Base-by-base conservation (phyloP, 108 stramenopile genomes). In the Epithemia pelagica region DNA sequence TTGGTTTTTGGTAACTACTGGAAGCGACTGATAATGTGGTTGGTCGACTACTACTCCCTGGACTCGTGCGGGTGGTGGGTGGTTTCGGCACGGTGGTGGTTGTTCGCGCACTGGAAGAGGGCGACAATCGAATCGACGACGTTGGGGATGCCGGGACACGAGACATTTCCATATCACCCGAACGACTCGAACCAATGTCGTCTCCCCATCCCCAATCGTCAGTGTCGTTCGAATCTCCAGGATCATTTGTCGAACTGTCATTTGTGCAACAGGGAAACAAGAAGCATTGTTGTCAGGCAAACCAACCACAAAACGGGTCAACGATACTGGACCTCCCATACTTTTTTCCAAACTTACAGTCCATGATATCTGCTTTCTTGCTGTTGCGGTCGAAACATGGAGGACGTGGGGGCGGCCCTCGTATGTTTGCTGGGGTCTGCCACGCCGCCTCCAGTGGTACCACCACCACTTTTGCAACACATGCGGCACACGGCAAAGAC, bases 171-270 rank as follows among this genome's bases (percentile, higher is more conserved):
- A 32, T 61, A 31, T 61, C 37, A 15, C 37, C 37, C 5, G 37
- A 5, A 5, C 10, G 10, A 46, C 37, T 46, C 5, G 3, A 27
- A 61, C 66, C 52, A 30, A 61, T 30, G 0, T 67, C 61, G 56
- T 66, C 74, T 54, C 64, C 67, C 74, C 74, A 75, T 20, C 64
- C 74, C 74, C 74, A 75, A 22, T 75, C 74, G 57, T 75, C 68
- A 23, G 62, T 62, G 20, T 63, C 57, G 51, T 51, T 31, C 10
- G 37, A 10, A 10, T 46, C 37, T 21, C 67, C 73, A 1, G 31
- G 32, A 29, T 24, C 27, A 25, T 28, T 59, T 1, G 27, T 29
- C 8, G 29, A 59, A 29, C 21, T 59, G 54, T 27, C 5, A 61
- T 2, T 27, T 30, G 25, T 2, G 33, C n/a, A 8, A 30, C n/a